A percentile compares a stretch with the other conserved stretches of the same genome.
phyloP scores from a whole-genome alignment of 495 filamentous ascomycete species.

The Aspergillus panamensis region DNA sequence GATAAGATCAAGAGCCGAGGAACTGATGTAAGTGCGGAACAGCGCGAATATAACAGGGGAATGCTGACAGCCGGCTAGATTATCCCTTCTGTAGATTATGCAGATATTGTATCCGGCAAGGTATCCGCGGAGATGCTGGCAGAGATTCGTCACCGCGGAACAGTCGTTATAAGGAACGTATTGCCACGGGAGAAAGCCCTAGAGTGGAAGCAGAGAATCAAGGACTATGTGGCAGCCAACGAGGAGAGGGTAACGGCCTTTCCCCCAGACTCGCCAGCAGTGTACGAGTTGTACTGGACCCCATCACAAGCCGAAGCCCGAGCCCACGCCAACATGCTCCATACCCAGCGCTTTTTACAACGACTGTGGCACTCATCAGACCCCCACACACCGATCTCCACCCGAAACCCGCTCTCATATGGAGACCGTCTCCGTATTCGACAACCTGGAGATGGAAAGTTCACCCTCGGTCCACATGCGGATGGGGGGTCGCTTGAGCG shows the following conservation, averaged over 20 bases:
- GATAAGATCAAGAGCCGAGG: constrained; percentile 45
- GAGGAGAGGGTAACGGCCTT: constrained; percentile 46
- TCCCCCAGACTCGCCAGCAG: constrained; percentile 62
- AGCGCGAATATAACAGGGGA: neutral
- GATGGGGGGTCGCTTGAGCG: constrained; percentile 83
- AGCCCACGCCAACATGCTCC: constrained; percentile 65
- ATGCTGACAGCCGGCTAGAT: constrained; percentile 33
- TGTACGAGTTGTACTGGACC: constrained; percentile 90
- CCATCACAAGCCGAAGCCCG: constrained; percentile 70
- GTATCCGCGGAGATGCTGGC: constrained; percentile 41
- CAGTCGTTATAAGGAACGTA: constrained; percentile 61
- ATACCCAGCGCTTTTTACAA: constrained; percentile 69
- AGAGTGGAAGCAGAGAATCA: constrained; percentile 42
- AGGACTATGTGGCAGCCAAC: constrained; percentile 61
- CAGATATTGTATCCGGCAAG: constrained; percentile 46
- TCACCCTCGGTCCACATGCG: constrained; percentile 81
- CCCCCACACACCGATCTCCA: constrained; percentile 57
- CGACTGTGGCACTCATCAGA: constrained; percentile 68
- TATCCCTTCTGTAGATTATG: constrained; percentile 59
- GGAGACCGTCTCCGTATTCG: constrained; percentile 78
- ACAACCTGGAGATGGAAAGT: constrained; percentile 61
- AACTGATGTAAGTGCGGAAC: constrained; percentile 40
- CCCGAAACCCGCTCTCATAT: constrained; percentile 66
- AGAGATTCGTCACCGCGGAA: constrained; percentile 60
- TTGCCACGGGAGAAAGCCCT: constrained; percentile 57